Base-by-base conservation (phyloP, 2,329 filamentous ascomycete species). In the Xylaria sp. region DNA sequence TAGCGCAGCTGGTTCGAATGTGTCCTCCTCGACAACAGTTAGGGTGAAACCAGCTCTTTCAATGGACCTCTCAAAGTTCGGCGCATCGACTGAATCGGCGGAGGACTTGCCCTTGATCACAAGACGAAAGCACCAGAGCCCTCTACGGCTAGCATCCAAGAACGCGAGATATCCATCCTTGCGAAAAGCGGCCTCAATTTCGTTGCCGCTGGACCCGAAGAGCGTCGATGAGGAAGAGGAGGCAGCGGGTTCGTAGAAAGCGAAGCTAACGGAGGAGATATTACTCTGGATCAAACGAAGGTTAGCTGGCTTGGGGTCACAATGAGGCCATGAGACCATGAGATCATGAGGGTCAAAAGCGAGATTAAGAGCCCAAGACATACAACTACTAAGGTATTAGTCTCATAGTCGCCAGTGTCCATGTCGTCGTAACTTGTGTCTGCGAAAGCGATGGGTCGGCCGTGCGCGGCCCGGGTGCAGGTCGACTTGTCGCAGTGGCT, bases 401-500 rank as follows among this genome's bases (percentile, higher is more conserved):
- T 90, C 76, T 88, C 86, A 79, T 88, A 88, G 81, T 89, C 87
- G 72, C 86, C 85, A 79, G 85, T 84, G 80, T 90, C 87, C 87
- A 90, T 90, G 77, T 85, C 87, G 86, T 77, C 87, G 86, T 77
- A 77, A 79, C 74, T 79, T 76, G 72, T 79, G 72, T 55, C 48
- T 37, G 61, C 29, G 54, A 48, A 50, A 51, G 76, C 71, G 69
- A 70, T 70, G 69, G 74, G 70, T 70, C 72, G 35, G 57, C 61
- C 63, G 23, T 62, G 47, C 59, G 57, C 55, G 53, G 54, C 57
- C 59, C 32, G 53, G 57, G 42, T 71, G 58, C 66, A 73, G 61
- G 57, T 68, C 71, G 64, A 60, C 58, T 63, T 18, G 53, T 67
- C 35, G 48, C 51, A 47, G 48, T 40, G 35, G 69, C 66, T 72